A percentile compares a stretch with the other conserved stretches of the same genome.
Conservation (phyloP, 805 yeast genomes). For the Suhomyces sp. region DNA sequence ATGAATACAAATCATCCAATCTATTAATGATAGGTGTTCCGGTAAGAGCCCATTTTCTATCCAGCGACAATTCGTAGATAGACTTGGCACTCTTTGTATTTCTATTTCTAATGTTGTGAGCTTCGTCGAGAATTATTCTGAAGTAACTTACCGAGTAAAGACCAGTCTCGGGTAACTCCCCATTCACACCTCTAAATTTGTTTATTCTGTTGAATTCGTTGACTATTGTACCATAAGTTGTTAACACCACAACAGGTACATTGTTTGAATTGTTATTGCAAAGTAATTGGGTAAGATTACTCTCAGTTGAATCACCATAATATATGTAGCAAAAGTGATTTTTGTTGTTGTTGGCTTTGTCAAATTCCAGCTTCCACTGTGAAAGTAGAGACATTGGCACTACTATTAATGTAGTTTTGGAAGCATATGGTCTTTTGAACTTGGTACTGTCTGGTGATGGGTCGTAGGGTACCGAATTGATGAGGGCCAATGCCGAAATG, state of each 20-base stretch:
- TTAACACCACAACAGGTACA: constrained; percentile 63
- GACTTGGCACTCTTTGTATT: constrained; percentile 78
- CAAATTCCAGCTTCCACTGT: constrained; percentile 87
- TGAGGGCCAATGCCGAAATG: constrained; percentile 71
- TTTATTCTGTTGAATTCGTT: constrained; percentile 62
- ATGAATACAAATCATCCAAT: constrained; percentile 79
- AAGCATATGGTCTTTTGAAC: constrained; percentile 51
- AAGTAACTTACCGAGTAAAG: constrained; percentile 70
- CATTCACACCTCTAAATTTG: constrained; percentile 25
- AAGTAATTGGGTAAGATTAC: constrained; percentile 47
- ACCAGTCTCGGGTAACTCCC: constrained; percentile 43
- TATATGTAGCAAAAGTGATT: constrained; percentile 56
- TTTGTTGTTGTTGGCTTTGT: constrained; percentile 48
- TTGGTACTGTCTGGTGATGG: constrained; percentile 7
- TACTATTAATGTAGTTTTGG: constrained; percentile 68
- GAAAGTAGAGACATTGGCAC: constrained; percentile 89
- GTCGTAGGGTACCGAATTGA: constrained; percentile 64
- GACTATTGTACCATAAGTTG: constrained; percentile 85
- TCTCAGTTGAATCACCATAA: constrained; percentile 63
- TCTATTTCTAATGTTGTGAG: constrained; percentile 82
- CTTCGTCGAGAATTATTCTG: constrained; percentile 83
- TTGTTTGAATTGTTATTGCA: constrained; percentile 29
- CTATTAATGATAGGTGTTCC: constrained; percentile 93
- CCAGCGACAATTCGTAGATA: constrained; percentile 59
- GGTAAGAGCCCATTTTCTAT: constrained; percentile 79